A percentile compares a stretch with the other conserved stretches of the same genome.
Evolutionary conservation across 139 green algal species (phyloP).

Genomic region (Gonium pectorale): DNA sequence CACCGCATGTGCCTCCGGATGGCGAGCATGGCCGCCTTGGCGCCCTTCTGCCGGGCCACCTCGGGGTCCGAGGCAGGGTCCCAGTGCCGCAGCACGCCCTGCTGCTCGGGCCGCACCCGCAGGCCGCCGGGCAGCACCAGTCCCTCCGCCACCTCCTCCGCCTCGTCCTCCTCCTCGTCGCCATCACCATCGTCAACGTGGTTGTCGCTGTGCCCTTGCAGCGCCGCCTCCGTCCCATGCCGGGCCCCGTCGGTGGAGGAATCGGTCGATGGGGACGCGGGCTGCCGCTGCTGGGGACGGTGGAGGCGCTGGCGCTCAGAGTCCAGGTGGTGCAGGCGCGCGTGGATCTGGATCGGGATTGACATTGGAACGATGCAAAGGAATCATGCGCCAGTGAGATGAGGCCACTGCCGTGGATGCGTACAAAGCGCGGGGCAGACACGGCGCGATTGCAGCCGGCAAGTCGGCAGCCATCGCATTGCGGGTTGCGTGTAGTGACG

Average conservation of each 20-base stretch:
- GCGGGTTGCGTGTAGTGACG: too few species aligned
- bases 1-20: conserved; percentile 59
- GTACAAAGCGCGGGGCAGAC: too few species aligned
- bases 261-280: too few species aligned
- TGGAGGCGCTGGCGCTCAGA: conserved; percentile 18
- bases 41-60: conserved; percentile 57
- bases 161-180: conserved; percentile 7
- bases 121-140: neutral
- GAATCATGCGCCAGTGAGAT: too few species aligned
- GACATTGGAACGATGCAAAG: too few species aligned
- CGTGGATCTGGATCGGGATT: conserved; percentile 63
- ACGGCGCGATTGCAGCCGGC: too few species aligned
- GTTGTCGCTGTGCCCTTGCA: neutral
- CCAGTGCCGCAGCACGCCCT: conserved; percentile 44
- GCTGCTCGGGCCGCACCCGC: neutral
- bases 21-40: conserved; percentile 69
- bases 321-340: conserved; percentile 67
- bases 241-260: too few species aligned
- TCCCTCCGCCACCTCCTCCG: neutral
- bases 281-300: neutral
- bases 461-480: too few species aligned
- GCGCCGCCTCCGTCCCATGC: too few species aligned
- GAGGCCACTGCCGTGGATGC: too few species aligned
- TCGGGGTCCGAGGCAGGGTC: conserved; percentile 40
- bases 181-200: conserved; percentile 20